A percentile compares a stretch with the other conserved stretches of the same genome.
Conservation (phyloP, 805 yeast species). For the Debaryomyces castellii region DNA sequence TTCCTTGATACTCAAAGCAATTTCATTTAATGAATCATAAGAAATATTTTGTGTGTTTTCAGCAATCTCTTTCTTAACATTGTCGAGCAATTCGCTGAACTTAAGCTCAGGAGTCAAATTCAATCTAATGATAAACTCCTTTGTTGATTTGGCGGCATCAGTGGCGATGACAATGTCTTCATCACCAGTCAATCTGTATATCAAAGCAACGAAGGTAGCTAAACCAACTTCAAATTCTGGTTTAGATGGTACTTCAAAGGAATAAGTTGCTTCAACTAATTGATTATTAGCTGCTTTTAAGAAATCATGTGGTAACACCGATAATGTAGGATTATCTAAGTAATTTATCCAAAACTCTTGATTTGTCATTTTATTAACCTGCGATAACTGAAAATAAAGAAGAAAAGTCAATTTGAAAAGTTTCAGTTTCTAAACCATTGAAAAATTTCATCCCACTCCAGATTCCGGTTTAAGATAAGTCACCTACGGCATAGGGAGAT, state of each 20-base stretch:
- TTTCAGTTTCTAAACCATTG: neutral
- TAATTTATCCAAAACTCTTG: conserved; percentile 55
- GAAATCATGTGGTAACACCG: conserved; percentile 86
- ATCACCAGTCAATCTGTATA: conserved; percentile 86
- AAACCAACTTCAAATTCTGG: conserved; percentile 53
- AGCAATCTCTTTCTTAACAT: conserved; percentile 43
- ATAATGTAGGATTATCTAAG: conserved; percentile 78
- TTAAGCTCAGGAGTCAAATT: conserved; percentile 53
- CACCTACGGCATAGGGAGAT: conserved; percentile 2
- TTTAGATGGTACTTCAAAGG: conserved; percentile 10
- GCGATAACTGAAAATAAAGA: neutral
- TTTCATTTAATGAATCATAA: conserved; percentile 47
- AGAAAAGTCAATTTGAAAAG: neutral
- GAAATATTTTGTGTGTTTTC: conserved; percentile 38
- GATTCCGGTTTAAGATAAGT: conserved; percentile 1
- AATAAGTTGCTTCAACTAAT: conserved; percentile 59
- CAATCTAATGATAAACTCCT: conserved; percentile 63
- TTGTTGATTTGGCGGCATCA: conserved; percentile 30
- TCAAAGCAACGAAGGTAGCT: conserved; percentile 66
- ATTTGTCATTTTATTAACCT: conserved; percentile 14
- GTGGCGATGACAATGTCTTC: conserved; percentile 91
- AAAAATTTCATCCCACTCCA: neutral
- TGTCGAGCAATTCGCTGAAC: conserved; percentile 52
- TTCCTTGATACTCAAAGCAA: conserved; percentile 52
- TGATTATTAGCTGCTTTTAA: conserved; percentile 71